Base-by-base conservation (phyloP, 306 rosid genomes). In the Abrus precatorius region DNA sequence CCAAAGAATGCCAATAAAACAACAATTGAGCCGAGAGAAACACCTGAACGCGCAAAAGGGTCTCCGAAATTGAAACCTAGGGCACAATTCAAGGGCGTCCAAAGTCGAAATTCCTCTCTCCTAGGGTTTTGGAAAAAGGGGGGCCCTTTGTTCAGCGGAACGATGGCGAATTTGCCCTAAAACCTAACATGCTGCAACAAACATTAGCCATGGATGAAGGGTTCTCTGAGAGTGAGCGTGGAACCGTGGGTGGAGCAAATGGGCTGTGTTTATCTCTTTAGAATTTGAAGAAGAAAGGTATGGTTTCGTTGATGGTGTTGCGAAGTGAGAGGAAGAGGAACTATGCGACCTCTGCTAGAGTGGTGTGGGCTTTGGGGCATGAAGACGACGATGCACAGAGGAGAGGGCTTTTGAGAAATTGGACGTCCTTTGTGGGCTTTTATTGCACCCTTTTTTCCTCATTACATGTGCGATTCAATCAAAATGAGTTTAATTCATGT, bases 61-160 rank as follows among this genome's bases (percentile, higher is more conserved):
- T 60, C 27, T 34, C 53, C 73, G 72, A 86, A 86, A 89, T 87
- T 87, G 69, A 74, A 72, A 89, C 87, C 77, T 86, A 83, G 93
- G 92, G 89, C 90, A 85, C 84, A 71, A 71, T 76, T 77, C 64
- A 76, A 69, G 36, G 68, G 81, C 71, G 69, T 63, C 84, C 84
- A 64, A 72, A 79, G 62, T 66, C 34, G 55, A 45, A 90, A 50
- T 82, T 83, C 66, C 72, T 87, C 79, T 80, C 84, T 83, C 90
- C 98, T 96, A 96, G 99, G 99, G 99, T 93, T 95, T 96, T 83
- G 90, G 86, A 84, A 83, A 64, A 69, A 79, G 60, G 82, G 69
- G 33, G 4, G 38, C 60, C 54, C 55, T 84, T 62, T 68, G 72
- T 60, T 80, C 85, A 73, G 69, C 79, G 64, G 40, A 61, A 81